Evolutionary conservation across 2,329 filamentous ascomycete species (phyloP).

Genomic region (Mollisiaceae sp.): DNA sequence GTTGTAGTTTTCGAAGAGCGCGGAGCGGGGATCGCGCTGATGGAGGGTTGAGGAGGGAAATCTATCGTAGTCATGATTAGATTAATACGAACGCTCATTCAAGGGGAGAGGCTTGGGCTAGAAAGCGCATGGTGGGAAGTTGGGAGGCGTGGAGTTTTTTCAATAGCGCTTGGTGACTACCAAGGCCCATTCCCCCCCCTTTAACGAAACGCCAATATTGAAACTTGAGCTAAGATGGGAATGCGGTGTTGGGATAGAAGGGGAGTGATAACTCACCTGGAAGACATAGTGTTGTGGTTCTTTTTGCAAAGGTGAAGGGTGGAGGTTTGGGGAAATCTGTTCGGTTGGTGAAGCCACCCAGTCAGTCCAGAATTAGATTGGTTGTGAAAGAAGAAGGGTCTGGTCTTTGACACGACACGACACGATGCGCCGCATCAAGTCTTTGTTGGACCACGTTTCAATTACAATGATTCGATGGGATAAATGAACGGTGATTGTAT

Average conservation of each 20-base stretch:
- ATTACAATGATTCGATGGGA: neutral
- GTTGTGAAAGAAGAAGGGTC: neutral
- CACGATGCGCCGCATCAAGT: neutral
- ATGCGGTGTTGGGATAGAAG: neutral
- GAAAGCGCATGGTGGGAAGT: neutral
- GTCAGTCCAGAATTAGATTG: conserved; percentile 3
- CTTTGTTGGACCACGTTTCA: neutral
- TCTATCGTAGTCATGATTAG: conserved; percentile 48
- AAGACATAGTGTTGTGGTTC: conserved; percentile 35
- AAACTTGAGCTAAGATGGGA: neutral
- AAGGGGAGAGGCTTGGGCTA: neutral
- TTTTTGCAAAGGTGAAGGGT: neutral
- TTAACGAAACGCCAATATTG: conserved; percentile 15
- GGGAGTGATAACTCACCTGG: conserved; percentile 31
- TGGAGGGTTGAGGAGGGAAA: conserved; percentile 72
- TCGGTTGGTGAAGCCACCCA: conserved; percentile 25
- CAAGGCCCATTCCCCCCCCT: neutral
- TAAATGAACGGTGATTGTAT: neutral
- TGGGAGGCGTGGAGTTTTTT: neutral
- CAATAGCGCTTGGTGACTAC: neutral
- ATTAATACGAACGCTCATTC: neutral
- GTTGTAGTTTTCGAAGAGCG: conserved; percentile 77
- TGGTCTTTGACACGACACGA: neutral
- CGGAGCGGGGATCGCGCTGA: conserved; percentile 74
- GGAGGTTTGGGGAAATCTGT: conserved; percentile 24